Base-by-base conservation (phyloP, 2,329 filamentous ascomycete genomes). In the Pyrenochaeta sp. region DNA sequence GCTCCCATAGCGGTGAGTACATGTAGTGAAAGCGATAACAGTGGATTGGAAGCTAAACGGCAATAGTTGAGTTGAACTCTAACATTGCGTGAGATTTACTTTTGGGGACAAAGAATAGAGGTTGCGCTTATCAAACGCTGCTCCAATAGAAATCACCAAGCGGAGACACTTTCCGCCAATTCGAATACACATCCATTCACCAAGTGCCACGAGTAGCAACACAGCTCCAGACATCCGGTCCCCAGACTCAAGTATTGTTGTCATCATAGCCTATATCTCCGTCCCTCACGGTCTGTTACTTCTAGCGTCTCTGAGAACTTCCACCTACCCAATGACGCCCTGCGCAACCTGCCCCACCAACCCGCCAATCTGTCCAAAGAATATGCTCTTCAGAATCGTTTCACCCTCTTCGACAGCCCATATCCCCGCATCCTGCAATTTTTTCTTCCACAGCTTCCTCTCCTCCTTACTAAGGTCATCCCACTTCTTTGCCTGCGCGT, bases 331-430 rank as follows among this genome's bases (percentile, higher is more conserved):
- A 57, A 74, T 61, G 36, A 77, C 73, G 39, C 64, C 74, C 62
- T 73, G 73, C 57, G 65, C 75, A 58, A 70, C 68, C 65, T 68
- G 75, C 59, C 72, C 79, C 59, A 65, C 87, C 85, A 50, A 83
- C 2, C 86, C 89, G 1, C 85, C 90, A 63, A 91, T 82, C 77
- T 92, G 86, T 22, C 88, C 86, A 78, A 96, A 96, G 61, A 96
- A 80, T 32, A 96, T 85, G 2, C 91, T 90, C 77, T 89, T 88
- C 66, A 96, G 85, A 30, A 95, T 86, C 9, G 82, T 84, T 80
- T 94, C 91, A 2, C 91, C 91, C 82, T 94, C 91, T 37, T 86
- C 83, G 72, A 89, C 88, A n/a, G 86, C 86, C 92, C 91, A 96
- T 63, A 92, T 86, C 0, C 92, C 92, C 0, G 91, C 88, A 53